These are phyloP conservation scores for Malus asiatica DNA, from an alignment of 306 rosid species.

Conservation along the genomic window DNA sequence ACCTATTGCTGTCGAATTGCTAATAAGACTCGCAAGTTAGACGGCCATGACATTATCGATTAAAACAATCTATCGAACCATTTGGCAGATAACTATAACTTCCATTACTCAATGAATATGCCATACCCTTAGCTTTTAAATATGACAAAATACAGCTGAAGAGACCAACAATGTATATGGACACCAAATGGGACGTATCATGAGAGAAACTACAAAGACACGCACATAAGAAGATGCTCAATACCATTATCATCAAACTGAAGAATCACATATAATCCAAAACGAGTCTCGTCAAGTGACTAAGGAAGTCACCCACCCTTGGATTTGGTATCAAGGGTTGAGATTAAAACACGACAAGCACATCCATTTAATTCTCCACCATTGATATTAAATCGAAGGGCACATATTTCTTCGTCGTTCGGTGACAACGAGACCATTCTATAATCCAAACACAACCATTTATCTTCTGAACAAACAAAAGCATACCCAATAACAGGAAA, in stretches of 20 bases:
- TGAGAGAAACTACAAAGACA: background rate
- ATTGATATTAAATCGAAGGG: too few relatives aligned
- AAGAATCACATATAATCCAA: constrained; percentile 1
- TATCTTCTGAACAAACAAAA: background rate
- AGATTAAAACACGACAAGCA: background rate
- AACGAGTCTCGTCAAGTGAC: background rate
- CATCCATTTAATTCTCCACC: background rate
- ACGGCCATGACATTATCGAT: background rate
- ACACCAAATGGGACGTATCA: background rate
- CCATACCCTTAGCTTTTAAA: background rate
- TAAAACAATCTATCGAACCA: background rate
- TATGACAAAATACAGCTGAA: background rate
- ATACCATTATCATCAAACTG: background rate
- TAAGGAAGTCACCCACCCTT: background rate
- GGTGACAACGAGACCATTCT: background rate
- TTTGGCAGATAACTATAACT: background rate
- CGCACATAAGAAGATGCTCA: constrained; percentile 3
- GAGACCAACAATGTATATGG: background rate
- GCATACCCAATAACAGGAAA: background rate
- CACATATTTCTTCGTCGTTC: too few relatives aligned
- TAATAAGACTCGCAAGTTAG: background rate
- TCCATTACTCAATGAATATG: constrained; percentile 1
- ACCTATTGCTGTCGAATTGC: background rate
- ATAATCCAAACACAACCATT: background rate
- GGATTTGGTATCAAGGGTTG: background rate